Evolutionary conservation across 2,329 filamentous ascomycete species (phyloP).

Genomic region (Cladosporium sp.): DNA sequence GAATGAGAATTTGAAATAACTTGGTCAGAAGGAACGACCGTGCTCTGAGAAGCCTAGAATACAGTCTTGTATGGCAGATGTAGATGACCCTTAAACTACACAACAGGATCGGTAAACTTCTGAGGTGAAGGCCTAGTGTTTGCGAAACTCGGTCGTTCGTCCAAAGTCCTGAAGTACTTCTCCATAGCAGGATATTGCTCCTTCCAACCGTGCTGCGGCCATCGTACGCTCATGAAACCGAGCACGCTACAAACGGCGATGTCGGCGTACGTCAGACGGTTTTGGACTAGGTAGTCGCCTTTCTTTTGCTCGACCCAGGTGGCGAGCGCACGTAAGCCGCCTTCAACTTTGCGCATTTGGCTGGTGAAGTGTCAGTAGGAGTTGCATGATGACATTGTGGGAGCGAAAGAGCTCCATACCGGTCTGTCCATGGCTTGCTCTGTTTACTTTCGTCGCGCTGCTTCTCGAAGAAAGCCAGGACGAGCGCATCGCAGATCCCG

Average conservation of each 20-base stretch:
- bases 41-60: too few relatives aligned
- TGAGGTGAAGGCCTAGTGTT: constrained; percentile 31
- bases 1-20: constrained; percentile 14
- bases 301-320: constrained; percentile 26
- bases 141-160: constrained; percentile 41
- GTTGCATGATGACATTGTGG: background rate
- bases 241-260: constrained; percentile 32
- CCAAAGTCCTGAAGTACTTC: constrained; percentile 44
- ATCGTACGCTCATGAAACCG: constrained; percentile 32
- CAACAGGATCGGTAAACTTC: constrained; percentile 34
- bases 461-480: constrained; percentile 35
- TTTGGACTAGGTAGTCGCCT: constrained; percentile 28
- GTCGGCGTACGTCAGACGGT: constrained; percentile 34
- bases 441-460: constrained; percentile 25
- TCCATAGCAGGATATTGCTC: constrained; percentile 33
- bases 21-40: too few relatives aligned
- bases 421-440: constrained; percentile 29
- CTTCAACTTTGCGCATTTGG: constrained; percentile 34
- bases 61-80: background rate
- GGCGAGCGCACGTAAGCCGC: constrained; percentile 30
- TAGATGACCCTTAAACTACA: constrained; percentile 16
- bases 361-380: constrained; percentile 15
- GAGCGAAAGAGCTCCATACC: constrained; percentile 8
- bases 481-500: constrained; percentile 36
- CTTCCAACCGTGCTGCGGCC: constrained; percentile 32